Evolutionary conservation across 257 asterid species (phyloP), one percentile per base, ranked within the genome.

Genomic region (Solanum lignicaule): DNA sequence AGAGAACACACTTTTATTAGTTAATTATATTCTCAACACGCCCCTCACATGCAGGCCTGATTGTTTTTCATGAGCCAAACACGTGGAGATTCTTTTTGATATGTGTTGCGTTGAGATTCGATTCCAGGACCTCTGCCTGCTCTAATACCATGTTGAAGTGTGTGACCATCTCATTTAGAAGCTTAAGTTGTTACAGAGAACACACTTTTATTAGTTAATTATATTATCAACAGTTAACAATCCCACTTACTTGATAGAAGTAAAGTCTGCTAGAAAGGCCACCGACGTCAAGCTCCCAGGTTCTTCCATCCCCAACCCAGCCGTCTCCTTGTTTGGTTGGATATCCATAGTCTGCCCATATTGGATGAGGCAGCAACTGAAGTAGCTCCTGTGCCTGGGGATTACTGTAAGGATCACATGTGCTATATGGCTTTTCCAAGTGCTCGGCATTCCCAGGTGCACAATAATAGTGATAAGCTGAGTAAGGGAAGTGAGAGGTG

Each of bases 281-380:
- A 75, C 97, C 97, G n/a, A 93, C 97, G 23, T 94, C 93, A 32
- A 94, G 93, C 91, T 93, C 95, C 97, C 97, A 94, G 10, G 87
- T 89, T 29, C 93, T 87, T 35, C 87, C 87, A 25, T 92, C 88
- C 55, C 97, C 97, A 43, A 91, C 91, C 97, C 97, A 94, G 29
- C 97, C 95, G 0, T 91, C 83, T 12, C 95, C 95, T 55, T 88
- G 93, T 89, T 91, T 91, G 1, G 93, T 91, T n/a, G 95, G 97
- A 88, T 94, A 94, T 25, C 95, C 95, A n/a, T 93, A 94, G n/a
- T 92, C 91, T 10, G 82, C 94, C 97, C 97, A 94, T 38, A 93
- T 91, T 5, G 97, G 95, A 89, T 94, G 97, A 84, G 97, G 97
- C 58, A 94, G 88, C 89, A 93, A 86, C 93, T 94, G 95, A 88